phyloP scores from a whole-genome alignment of 768 basidiomycete species.

The Leccinum pellstonianum region DNA sequence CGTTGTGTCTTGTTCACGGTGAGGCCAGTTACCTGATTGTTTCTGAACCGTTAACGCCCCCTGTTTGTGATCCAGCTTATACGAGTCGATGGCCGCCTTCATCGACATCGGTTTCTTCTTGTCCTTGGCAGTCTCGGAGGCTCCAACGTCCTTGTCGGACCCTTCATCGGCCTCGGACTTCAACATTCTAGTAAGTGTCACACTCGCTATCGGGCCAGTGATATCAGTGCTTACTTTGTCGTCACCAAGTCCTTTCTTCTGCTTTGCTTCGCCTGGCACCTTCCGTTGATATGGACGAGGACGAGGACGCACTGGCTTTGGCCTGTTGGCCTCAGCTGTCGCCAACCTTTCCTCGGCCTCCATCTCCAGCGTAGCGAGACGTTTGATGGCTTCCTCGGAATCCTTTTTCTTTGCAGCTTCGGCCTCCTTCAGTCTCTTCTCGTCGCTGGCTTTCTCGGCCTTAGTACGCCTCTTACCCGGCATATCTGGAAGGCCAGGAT shows the following conservation, averaged over 20 bases:
- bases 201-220: no score
- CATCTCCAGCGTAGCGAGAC: not conserved
- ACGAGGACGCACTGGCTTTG: not conserved
- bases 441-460: not conserved
- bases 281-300: not conserved
- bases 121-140: not conserved
- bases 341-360: not conserved
- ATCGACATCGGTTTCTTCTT: not conserved
- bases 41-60: no score
- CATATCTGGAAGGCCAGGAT: not conserved
- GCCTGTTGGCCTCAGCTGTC: not conserved
- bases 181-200: no score
- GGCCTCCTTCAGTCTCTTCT: not conserved
- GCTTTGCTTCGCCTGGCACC: not conserved
- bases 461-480: not conserved
- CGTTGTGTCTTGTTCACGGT: no score
- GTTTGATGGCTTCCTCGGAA: not conserved
- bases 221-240: no score
- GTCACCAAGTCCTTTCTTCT: not conserved
- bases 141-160: not conserved
- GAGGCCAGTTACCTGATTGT: no score
- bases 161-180: not conserved
- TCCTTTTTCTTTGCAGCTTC: not conserved
- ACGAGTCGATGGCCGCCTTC: not conserved
- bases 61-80: not conserved